Base-by-base conservation (phyloP, 1,284 basidiomycete species). In the Ceratobasidium sp. region DNA sequence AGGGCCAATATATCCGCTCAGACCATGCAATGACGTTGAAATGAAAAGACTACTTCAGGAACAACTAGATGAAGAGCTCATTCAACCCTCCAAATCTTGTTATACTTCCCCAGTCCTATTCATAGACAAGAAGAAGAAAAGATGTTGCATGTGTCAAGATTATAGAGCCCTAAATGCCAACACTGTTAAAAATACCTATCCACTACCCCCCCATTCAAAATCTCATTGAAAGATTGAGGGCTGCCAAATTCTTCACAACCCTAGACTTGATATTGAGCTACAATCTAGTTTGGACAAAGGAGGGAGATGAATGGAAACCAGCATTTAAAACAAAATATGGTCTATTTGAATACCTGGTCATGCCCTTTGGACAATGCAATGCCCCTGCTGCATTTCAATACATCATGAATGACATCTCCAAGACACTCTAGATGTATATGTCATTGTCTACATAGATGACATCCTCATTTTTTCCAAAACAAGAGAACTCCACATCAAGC, bases 291-390 rank as follows among this genome's bases (percentile, higher is more conserved):
- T 20, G n/a, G 3, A 60, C 69, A 1, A 57, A 40, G 17, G 43
- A 67, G n/a, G 62, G 60, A 5, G 53, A 49, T 29, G 47, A 70
- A 55, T 76, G 74, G 75, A 80, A 67, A 43, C 50, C 69, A 25
- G 69, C 69, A 15, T 70, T 70, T 45, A 22, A 29, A 22, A 70
- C 49, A 3, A 5, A 38, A 3, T 53, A 29, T 15, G 49, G 69
- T 1, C 40, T 68, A 20, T 70, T 70, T 25, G 38, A 60, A 43
- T 68, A 47, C n/a, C 20, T 42, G 2, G 65, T 68, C 2, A 68
- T 68, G 65, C 65, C 65, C 12, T 68, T 68, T 17, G 65, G 65
- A 3, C 31, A 60, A 2, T 8, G 15, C 34, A 68, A 68, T 34
- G 53, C 53, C 6, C 65, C 65, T 1, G 54, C 34, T 2, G 73